phyloP scores from a whole-genome alignment of 1,284 basidiomycete genomes.

The Leccinum griseonigrum region DNA sequence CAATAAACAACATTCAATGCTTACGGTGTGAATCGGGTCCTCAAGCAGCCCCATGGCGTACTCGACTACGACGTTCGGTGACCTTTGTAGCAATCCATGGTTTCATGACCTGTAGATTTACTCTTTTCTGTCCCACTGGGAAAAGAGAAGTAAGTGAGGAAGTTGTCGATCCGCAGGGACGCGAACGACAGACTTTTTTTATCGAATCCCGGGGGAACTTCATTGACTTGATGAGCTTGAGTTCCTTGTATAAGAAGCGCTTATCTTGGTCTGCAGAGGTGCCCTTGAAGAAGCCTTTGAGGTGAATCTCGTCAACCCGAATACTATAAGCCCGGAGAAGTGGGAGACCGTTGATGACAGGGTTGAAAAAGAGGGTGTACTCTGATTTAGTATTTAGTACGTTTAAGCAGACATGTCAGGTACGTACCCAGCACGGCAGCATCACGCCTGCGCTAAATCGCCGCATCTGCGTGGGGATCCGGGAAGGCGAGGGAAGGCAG shows the following conservation, averaged over 20 bases:
- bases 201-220: conserved; percentile 91
- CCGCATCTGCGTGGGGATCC: no score
- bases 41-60: conserved; percentile 94
- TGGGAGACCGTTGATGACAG: no score
- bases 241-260: conserved; percentile 95
- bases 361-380: no score
- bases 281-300: conserved; percentile 82
- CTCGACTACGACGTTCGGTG: conserved; percentile 88
- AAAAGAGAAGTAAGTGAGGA: neutral
- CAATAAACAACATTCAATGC: conserved; percentile 22
- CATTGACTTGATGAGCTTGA: conserved; percentile 82
- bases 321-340: no score
- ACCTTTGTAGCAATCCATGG: conserved; percentile 95
- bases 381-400: no score
- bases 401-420: no score
- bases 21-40: conserved; percentile 77
- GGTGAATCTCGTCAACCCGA: conserved; percentile 5
- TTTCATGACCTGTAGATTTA: conserved; percentile 84
- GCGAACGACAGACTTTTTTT: conserved; percentile 61
- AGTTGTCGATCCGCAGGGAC: neutral
- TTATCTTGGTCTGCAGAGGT: conserved; percentile 83
- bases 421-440: no score
- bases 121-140: conserved; percentile 87
- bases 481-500: no score
- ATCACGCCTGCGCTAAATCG: no score